These are phyloP conservation scores for Septoria petroselini DNA, from an alignment of 2,329 filamentous ascomycete genomes.

Conservation along the genomic window DNA sequence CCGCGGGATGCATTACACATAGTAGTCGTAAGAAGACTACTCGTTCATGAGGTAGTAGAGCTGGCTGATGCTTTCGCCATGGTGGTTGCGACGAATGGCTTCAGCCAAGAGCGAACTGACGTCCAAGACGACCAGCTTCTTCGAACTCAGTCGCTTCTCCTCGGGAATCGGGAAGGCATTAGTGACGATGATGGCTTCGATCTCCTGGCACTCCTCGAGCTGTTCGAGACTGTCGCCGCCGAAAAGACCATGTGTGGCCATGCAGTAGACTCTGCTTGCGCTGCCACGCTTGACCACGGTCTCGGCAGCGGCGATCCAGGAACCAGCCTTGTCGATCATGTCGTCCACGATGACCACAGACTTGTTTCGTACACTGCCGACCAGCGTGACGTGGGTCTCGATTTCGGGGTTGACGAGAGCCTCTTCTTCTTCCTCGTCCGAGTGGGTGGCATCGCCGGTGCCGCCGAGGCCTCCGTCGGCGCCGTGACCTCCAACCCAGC, in stretches of 20 bases:
- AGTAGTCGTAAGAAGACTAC: background rate
- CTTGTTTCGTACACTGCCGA: conserved; percentile 84
- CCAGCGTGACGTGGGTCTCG: conserved; percentile 95
- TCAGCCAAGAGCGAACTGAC: conserved; percentile 84
- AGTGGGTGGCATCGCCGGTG: conserved; percentile 75
- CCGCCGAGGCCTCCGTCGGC: conserved; percentile 65
- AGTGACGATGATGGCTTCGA: conserved; percentile 89
- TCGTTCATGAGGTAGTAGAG: conserved; percentile 47
- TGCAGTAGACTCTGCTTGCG: conserved; percentile 93
- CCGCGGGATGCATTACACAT: background rate
- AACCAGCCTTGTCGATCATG: conserved; percentile 96
- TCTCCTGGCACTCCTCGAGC: conserved; percentile 87
- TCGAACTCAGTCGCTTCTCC: conserved; percentile 65
- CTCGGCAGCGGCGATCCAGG: conserved; percentile 96
- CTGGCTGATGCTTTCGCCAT: conserved; percentile 74
- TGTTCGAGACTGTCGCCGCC: conserved; percentile 85
- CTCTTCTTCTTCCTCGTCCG: conserved; percentile 90
- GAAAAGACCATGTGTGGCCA: conserved; percentile 94
- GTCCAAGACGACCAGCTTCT: conserved; percentile 86
- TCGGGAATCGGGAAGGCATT: conserved; percentile 92
- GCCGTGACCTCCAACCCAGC: conserved; percentile 44
- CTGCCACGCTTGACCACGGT: conserved; percentile 89
- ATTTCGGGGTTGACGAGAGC: conserved; percentile 74
- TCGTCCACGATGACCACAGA: conserved; percentile 95
- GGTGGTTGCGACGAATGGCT: conserved; percentile 92